Evolutionary conservation across 768 basidiomycete genomes (phyloP).

Genomic region (Macrolepiota fuliginosa): DNA sequence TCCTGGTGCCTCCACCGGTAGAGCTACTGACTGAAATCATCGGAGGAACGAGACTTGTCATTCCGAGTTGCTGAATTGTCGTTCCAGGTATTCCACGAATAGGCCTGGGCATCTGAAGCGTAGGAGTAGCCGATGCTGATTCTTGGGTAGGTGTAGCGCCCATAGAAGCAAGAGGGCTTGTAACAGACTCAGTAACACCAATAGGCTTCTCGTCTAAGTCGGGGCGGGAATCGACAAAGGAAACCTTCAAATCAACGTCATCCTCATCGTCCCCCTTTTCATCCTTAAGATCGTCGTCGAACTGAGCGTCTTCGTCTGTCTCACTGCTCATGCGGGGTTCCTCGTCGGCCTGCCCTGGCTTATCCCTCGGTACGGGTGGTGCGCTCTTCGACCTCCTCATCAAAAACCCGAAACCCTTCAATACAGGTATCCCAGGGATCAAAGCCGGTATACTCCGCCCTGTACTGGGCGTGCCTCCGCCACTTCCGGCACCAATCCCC

Average conservation of each 20-base stretch:
- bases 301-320: not conserved
- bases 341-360: not conserved
- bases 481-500: not conserved
- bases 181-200: conserved; percentile 13
- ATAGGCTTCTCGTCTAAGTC: conserved; percentile 17
- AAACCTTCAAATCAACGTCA: conserved; percentile 12
- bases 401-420: conserved; percentile 43
- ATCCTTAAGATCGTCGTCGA: not conserved
- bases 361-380: conserved; percentile 50
- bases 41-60: conserved; percentile 1
- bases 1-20: not conserved
- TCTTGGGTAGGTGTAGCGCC: not conserved
- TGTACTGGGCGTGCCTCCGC: conserved; percentile 11
- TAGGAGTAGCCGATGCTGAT: not conserved
- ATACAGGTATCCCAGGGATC: conserved; percentile 18
- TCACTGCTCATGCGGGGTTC: not conserved
- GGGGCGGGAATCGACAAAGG: conserved; percentile 12
- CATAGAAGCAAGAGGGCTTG: not conserved
- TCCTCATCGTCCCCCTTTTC: conserved; percentile 10
- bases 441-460: conserved; percentile 14
- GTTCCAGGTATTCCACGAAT: conserved; percentile 1
- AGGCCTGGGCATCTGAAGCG: conserved; percentile 10
- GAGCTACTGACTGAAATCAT: conserved; percentile 19
- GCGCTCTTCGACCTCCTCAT: conserved; percentile 47
- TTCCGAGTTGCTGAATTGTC: conserved; percentile 2